Percentiles rank a stretch among this genome's conserved stretches.
Conservation (phyloP, 2,329 filamentous ascomycete species). For the Thielaviopsis cerberus region DNA sequence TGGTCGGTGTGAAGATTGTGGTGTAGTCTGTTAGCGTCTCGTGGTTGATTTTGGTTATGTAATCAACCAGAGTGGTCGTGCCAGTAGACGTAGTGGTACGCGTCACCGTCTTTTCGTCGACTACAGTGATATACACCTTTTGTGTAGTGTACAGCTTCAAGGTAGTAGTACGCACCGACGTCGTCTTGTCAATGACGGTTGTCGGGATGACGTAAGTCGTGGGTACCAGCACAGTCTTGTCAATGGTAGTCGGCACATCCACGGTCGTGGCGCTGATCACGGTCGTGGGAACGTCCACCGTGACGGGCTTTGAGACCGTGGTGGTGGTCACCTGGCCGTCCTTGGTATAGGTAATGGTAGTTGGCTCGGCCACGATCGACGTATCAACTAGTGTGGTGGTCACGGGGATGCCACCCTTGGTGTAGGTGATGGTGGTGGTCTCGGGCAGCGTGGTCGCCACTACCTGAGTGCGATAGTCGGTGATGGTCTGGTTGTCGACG, state of each 20-base stretch:
- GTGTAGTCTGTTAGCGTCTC: background rate
- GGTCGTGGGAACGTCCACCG: background rate
- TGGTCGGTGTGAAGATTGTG: background rate
- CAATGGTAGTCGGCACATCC: background rate
- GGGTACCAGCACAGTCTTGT: background rate
- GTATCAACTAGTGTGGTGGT: background rate
- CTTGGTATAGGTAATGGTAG: slow-evolving; percentile 1
- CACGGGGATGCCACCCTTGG: background rate
- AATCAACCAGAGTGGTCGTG: background rate
- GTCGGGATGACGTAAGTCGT: background rate
- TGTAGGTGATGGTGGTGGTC: slow-evolving; percentile 1
- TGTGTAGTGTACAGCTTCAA: background rate
- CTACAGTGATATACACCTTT: background rate
- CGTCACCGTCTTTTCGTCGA: background rate
- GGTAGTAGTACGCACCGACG: background rate
- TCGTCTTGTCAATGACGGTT: background rate
- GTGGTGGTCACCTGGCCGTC: background rate
- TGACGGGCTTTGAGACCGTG: background rate
- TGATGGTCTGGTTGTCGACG: background rate
- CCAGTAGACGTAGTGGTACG: background rate
- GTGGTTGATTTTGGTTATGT: background rate
- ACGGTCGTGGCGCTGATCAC: background rate
- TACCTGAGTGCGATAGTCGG: background rate
- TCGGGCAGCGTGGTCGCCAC: background rate
- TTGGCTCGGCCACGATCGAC: background rate